phyloP scores from a whole-genome alignment of 208 protist species.

The Trypanosoma platydactyli region DNA sequence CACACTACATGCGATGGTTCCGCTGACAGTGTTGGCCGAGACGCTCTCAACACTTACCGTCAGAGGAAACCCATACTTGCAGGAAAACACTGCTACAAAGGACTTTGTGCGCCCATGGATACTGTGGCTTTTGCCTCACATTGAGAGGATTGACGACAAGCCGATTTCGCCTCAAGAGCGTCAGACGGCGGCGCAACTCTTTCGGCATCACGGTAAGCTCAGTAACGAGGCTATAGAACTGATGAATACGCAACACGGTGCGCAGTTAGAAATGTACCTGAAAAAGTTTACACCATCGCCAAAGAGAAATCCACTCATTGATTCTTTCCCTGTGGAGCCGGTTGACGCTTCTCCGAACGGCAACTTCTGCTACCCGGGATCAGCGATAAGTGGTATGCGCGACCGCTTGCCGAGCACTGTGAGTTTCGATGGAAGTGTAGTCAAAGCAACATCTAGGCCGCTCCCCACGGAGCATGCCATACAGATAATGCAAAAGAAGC shows the following conservation, averaged over 20 bases:
- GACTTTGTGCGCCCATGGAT: constrained; percentile 44
- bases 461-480: constrained; percentile 35
- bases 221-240: constrained; percentile 53
- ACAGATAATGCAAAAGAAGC: constrained; percentile 73
- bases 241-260: constrained; percentile 57
- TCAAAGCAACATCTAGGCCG: not conserved
- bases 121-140: constrained; percentile 66
- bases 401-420: constrained; percentile 2
- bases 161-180: constrained; percentile 49
- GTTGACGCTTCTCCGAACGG: not conserved
- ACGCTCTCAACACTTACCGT: constrained; percentile 57
- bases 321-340: not conserved
- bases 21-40: constrained; percentile 60
- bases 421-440: constrained; percentile 1
- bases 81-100: constrained; percentile 5
- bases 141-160: constrained; percentile 49
- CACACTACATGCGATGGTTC: constrained; percentile 36
- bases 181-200: constrained; percentile 47
- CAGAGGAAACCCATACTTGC: constrained; percentile 61
- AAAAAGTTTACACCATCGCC: constrained; percentile 20
- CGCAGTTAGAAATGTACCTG: constrained; percentile 67
- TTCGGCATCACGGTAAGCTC: constrained; percentile 49
- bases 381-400: constrained; percentile 10
- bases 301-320: not conserved
- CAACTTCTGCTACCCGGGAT: not conserved